Base-by-base conservation (phyloP, 2,329 filamentous ascomycete species). In the Pseudocercospora fuligena region DNA sequence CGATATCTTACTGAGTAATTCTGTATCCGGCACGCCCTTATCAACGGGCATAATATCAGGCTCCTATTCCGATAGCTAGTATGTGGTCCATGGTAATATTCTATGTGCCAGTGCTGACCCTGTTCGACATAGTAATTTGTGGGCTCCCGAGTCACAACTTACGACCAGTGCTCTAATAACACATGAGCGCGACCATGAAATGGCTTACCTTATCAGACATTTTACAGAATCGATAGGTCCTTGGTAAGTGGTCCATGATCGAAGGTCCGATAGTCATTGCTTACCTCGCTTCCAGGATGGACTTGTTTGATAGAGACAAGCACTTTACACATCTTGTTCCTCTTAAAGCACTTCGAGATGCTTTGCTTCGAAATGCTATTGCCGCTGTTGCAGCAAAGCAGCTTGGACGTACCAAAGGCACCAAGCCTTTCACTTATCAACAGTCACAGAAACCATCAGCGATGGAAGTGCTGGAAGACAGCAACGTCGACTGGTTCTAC, bases 331-430 rank as follows among this genome's bases (percentile, higher is more conserved):
- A 85, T 25, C 83, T 87, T 61, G 85, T 89, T 21, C 87, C 87
- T 1, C 82, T 88, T 2, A 85, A 85, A 72, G 85, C 87, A 12
- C 75, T 78, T 4, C 80, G 82, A 33, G 83, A 85, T 61, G 80
- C 82, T n/a, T 73, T 84, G 58, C 78, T 84, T 47, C 81, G 82
- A 60, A 84, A 84, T 72, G 85, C 87, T 7, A 85, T 86, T 8
- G 86, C 87, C 66, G 87, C 88, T 23, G 88, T 87, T 68, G 84
- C 87, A 5, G 87, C 87, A 12, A 90, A 89, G 73, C 85, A 88
- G 69, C 80, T 89, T 19, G 84, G 84, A 19, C 83, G 84, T 47
- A 83, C 88, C 7, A 82, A 83, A 68, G 84, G 84, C 2, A 78
- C 76, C 31, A 87, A 86, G 68, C 81, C 84, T 3, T 77, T 83